A percentile compares a stretch with the other conserved stretches of the same genome.
Conservation (phyloP, 768 basidiomycete species). For the Mycena amicta region DNA sequence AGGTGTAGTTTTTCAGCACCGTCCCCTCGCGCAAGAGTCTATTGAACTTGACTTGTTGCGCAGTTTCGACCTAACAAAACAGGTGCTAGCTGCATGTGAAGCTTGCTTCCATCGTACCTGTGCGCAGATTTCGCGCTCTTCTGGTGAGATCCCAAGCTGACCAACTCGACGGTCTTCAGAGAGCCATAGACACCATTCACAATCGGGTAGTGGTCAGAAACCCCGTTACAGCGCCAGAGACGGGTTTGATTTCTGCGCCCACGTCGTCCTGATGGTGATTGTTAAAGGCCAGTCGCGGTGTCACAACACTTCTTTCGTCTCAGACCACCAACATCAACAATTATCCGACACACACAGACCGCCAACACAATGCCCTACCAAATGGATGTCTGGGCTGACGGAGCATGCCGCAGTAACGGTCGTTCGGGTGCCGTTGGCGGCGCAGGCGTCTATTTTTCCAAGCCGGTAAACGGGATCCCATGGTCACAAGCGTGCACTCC, state of each 20-base stretch:
- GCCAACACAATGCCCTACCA: slow-evolving; percentile 7
- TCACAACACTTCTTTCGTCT: too few relatives aligned
- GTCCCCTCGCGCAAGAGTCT: slow-evolving; percentile 40
- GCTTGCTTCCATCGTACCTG: slow-evolving; percentile 50
- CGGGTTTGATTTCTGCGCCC: too few relatives aligned
- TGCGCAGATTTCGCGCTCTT: slow-evolving; percentile 67
- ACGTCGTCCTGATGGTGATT: too few relatives aligned
- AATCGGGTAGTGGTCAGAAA: too few relatives aligned
- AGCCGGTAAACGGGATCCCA: slow-evolving; percentile 2
- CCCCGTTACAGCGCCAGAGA: too few relatives aligned
- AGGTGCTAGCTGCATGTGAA: too few relatives aligned
- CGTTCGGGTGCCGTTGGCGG: slow-evolving; percentile 3
- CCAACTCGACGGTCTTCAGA: slow-evolving; percentile 53
- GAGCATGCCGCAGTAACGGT: slow-evolving; percentile 14
- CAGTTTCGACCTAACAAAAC: slow-evolving; percentile 51
- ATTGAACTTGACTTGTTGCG: slow-evolving; percentile 65
- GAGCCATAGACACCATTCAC: too few relatives aligned
- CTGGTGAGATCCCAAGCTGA: slow-evolving; percentile 58
- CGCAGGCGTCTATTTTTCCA: slow-evolving; percentile 4
- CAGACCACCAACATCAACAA: too few relatives aligned
- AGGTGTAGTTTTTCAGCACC: slow-evolving; percentile 33
- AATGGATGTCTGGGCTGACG: slow-evolving; percentile 10
- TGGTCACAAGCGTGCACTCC: background rate
- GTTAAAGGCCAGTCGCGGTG: too few relatives aligned
- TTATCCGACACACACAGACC: too few relatives aligned